A percentile compares a stretch with the other conserved stretches of the same genome.
Conservation (phyloP, 768 basidiomycete genomes). For the Boletellus sp. region DNA sequence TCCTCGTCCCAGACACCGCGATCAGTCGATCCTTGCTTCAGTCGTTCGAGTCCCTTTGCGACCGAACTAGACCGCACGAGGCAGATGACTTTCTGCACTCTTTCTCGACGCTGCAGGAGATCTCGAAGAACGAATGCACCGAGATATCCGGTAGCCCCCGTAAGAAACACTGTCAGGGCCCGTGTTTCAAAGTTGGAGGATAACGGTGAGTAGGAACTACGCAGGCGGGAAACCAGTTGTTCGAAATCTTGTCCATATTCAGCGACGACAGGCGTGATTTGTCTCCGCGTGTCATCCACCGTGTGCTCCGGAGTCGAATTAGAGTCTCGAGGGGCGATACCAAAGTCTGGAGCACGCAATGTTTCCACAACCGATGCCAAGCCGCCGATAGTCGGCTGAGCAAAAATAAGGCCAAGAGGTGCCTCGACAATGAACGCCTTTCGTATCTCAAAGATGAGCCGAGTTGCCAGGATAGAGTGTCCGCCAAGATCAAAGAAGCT, state of each 20-base stretch:
- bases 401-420: conserved; percentile 88
- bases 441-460: conserved; percentile 94
- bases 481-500: conserved; percentile 98
- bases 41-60: conserved; percentile 61
- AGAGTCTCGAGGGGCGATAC: conserved; percentile 45
- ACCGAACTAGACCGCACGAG: conserved; percentile 74
- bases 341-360: conserved; percentile 77
- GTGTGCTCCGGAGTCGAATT: conserved; percentile 11
- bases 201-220: conserved; percentile 56
- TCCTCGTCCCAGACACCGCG: conserved; percentile 85
- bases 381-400: conserved; percentile 78
- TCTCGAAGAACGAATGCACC: conserved; percentile 89
- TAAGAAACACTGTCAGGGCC: conserved; percentile 81
- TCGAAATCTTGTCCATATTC: conserved; percentile 83
- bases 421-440: conserved; percentile 89
- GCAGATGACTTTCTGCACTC: conserved; percentile 85
- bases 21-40: conserved; percentile 69
- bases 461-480: conserved; percentile 96
- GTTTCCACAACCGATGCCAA: conserved; percentile 74
- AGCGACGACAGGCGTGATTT: conserved; percentile 32
- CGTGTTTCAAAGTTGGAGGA: conserved; percentile 51
- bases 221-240: conserved; percentile 53
- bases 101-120: conserved; percentile 56
- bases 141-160: conserved; percentile 95
- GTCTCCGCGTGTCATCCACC: conserved; percentile 14